These are phyloP conservation scores for Lagenidium giganteum DNA, from an alignment of 352 stramenopile genomes.

Conservation along the genomic window DNA sequence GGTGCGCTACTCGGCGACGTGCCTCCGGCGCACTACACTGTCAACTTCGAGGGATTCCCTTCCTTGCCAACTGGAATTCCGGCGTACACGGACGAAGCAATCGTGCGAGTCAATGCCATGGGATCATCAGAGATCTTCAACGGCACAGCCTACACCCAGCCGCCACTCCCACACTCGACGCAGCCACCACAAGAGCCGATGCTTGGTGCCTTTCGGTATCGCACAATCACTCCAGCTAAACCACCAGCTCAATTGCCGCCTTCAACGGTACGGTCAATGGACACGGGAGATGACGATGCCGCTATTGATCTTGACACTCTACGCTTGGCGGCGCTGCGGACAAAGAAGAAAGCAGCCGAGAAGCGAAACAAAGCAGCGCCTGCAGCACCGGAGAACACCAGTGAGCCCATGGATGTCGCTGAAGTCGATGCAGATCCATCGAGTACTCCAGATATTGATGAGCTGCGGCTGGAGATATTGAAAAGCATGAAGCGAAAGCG, in stretches of 20 bases:
- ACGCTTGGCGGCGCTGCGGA: conserved; percentile 54
- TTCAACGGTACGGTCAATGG: conserved; percentile 3
- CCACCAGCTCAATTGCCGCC: background rate
- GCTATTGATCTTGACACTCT: conserved; percentile 63
- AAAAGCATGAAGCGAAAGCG: conserved; percentile 1
- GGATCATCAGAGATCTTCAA: conserved; percentile 9
- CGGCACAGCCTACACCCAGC: background rate
- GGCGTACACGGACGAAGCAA: conserved; percentile 44
- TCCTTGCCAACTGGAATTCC: background rate
- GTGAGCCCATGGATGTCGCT: background rate
- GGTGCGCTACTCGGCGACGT: background rate
- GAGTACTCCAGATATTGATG: conserved; percentile 6
- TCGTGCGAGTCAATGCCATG: conserved; percentile 71
- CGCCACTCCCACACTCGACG: conserved; percentile 8
- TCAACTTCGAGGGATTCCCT: too few species aligned
- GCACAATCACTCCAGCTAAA: conserved; percentile 8
- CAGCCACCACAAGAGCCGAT: conserved; percentile 5
- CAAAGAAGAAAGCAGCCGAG: conserved; percentile 24
- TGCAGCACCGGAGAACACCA: background rate
- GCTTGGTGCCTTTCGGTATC: conserved; percentile 40
- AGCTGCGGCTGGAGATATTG: conserved; percentile 4
- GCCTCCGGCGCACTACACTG: too few species aligned
- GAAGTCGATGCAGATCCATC: background rate
- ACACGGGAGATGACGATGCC: conserved; percentile 7
- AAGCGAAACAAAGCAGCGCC: background rate